These are phyloP conservation scores for Neurospora sp. DNA, from an alignment of 2,329 filamentous ascomycete species.

Conservation along the genomic window DNA sequence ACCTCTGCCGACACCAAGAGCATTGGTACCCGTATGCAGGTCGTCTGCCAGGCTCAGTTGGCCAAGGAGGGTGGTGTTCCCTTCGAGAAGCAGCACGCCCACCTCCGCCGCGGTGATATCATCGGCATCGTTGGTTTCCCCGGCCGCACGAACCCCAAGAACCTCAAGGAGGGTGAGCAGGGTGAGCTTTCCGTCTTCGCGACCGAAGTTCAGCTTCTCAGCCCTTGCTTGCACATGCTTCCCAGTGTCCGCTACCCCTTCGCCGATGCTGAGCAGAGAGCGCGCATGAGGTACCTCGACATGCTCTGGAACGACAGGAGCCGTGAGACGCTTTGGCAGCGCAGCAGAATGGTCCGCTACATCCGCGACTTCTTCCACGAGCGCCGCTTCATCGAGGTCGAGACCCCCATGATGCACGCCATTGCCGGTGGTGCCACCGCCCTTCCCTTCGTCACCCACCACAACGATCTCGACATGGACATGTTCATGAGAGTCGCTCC, in stretches of 20 bases:
- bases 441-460: constrained; percentile 87
- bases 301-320: constrained; percentile 92
- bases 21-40: constrained; percentile 71
- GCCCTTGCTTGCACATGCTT: constrained; percentile 84
- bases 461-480: constrained; percentile 92
- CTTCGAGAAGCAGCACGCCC: constrained; percentile 84
- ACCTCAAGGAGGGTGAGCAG: constrained; percentile 63
- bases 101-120: constrained; percentile 83
- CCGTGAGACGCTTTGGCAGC: constrained; percentile 72
- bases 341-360: constrained; percentile 80
- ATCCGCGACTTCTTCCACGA: constrained; percentile 84
- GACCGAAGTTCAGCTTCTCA: constrained; percentile 71
- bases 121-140: constrained; percentile 81
- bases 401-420: constrained; percentile 95
- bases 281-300: constrained; percentile 89
- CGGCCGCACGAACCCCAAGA: constrained; percentile 81
- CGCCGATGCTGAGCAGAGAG: constrained; percentile 88
- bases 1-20: constrained; percentile 40
- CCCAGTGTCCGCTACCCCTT: constrained; percentile 89
- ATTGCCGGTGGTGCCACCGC: constrained; percentile 94
- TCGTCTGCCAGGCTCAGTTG: constrained; percentile 84
- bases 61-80: constrained; percentile 52
- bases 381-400: constrained; percentile 83
- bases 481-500: constrained; percentile 93
- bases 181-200: constrained; percentile 95